Evolutionary conservation across 2,329 filamentous ascomycete genomes (phyloP).

Genomic region (Neonectria neomacrospora): DNA sequence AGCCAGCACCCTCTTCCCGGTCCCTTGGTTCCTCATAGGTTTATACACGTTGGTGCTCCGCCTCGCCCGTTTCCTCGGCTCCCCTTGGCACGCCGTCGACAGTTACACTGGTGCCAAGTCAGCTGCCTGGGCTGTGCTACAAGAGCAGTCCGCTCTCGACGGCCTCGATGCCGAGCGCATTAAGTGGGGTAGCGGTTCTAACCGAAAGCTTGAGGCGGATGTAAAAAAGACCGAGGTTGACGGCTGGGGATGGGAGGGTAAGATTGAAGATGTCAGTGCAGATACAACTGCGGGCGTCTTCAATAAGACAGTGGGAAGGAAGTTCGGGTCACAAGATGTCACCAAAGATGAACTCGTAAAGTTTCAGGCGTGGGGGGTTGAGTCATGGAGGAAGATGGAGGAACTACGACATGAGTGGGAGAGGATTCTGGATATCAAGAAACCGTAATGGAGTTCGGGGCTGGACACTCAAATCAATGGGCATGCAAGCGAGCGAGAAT

Average conservation of each 20-base stretch:
- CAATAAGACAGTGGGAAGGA: constrained; percentile 67
- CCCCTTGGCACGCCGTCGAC: constrained; percentile 86
- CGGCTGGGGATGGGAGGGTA: constrained; percentile 82
- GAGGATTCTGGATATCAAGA: constrained; percentile 44
- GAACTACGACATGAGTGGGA: constrained; percentile 75
- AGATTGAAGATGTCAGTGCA: constrained; percentile 58
- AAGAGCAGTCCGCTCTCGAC: constrained; percentile 71
- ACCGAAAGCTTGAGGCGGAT: constrained; percentile 65
- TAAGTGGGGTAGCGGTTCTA: constrained; percentile 88
- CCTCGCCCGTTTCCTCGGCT: constrained; percentile 80
- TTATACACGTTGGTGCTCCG: constrained; percentile 76
- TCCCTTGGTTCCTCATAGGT: constrained; percentile 75
- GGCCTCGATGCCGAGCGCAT: constrained; percentile 62
- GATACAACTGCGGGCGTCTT: constrained; percentile 60
- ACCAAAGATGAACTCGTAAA: constrained; percentile 69
- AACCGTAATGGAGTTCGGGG: constrained; percentile 8
- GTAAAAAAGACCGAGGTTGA: constrained; percentile 85
- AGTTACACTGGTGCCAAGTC: constrained; percentile 81
- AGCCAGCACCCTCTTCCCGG: constrained; percentile 81
- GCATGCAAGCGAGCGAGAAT: background rate
- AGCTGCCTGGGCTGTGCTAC: constrained; percentile 81
- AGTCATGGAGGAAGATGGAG: constrained; percentile 79
- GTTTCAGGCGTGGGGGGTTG: constrained; percentile 71
- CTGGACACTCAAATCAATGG: background rate
- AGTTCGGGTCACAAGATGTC: constrained; percentile 65